Percentiles rank a stretch among this genome's conserved stretches.
Conservation (phyloP, 139 green algal genomes). For the Closterium sp. region DNA sequence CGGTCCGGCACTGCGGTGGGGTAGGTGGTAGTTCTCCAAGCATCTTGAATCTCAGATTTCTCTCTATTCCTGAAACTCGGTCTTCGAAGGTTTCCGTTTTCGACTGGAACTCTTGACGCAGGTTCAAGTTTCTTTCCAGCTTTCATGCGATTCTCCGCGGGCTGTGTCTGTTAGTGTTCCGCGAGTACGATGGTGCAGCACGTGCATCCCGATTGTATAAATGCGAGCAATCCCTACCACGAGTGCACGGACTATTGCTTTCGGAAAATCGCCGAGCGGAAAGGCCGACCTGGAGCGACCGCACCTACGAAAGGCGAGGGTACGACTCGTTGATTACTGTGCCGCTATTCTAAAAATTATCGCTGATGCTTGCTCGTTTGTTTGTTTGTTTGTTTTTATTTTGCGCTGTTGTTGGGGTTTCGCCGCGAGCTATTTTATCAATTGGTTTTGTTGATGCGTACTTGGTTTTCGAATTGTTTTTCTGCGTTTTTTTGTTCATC, state of each 20-base stretch:
- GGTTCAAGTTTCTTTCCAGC: no score
- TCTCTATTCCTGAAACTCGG: no score
- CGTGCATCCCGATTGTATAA: conserved; percentile 42
- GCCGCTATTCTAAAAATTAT: neutral
- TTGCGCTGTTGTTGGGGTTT: neutral
- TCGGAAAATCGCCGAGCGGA: conserved; percentile 42
- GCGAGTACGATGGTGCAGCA: neutral
- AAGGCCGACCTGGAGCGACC: neutral
- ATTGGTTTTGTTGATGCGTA: no score
- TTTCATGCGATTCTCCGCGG: neutral
- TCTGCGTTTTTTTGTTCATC: conserved; percentile 1
- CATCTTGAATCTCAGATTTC: no score
- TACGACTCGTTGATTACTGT: neutral
- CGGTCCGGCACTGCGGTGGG: no score
- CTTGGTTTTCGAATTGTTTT: neutral
- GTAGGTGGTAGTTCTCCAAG: no score
- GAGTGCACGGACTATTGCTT: conserved; percentile 50
- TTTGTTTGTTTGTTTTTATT: no score
- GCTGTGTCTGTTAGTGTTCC: neutral
- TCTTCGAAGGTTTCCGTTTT: no score
- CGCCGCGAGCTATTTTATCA: neutral
- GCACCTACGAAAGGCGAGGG: neutral
- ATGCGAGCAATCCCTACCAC: conserved; percentile 47
- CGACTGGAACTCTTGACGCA: no score
- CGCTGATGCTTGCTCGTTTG: no score